These are phyloP conservation scores for Nephelium lappaceum DNA, from an alignment of 345 rosid genomes.

Conservation along the genomic window DNA sequence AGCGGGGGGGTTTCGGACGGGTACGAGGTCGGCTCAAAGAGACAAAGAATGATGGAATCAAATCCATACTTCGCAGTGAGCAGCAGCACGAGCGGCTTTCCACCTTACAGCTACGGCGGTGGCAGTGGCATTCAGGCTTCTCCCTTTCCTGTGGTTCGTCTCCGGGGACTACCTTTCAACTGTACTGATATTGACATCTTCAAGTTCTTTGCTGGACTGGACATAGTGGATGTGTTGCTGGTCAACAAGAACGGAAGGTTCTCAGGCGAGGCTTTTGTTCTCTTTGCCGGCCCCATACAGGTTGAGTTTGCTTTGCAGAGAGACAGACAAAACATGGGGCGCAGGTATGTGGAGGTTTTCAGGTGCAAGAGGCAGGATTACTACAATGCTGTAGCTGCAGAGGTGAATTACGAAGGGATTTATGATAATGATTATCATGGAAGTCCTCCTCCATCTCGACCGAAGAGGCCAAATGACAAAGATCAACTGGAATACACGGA, in stretches of 20 bases:
- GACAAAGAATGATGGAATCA: conserved; percentile 99
- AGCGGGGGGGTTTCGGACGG: conserved; percentile 96
- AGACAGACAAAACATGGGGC: conserved; percentile 87
- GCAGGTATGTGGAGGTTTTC: conserved; percentile 89
- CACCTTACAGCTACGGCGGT: conserved; percentile 57
- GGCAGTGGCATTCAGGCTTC: conserved; percentile 58
- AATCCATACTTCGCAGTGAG: conserved; percentile 99
- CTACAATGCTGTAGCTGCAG: conserved; percentile 84
- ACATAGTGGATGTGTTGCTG: conserved; percentile 85
- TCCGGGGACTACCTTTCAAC: conserved; percentile 92
- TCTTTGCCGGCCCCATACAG: conserved; percentile 76
- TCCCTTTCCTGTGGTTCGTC: conserved; percentile 85
- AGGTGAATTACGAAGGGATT: conserved; percentile 75
- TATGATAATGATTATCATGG: conserved; percentile 69
- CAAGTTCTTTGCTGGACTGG: conserved; percentile 91
- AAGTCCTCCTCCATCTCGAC: conserved; percentile 73
- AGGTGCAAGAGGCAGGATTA: conserved; percentile 83
- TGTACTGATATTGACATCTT: conserved; percentile 87
- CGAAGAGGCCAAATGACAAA: conserved; percentile 66
- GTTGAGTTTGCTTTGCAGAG: conserved; percentile 89
- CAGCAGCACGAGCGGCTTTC: conserved; percentile 61
- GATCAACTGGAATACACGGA: conserved; percentile 79
- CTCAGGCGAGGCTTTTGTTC: conserved; percentile 88
- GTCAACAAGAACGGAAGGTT: conserved; percentile 79
- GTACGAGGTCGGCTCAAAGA: conserved; percentile 99